Evolutionary conservation across 306 rosid genomes (phyloP).

Genomic region (Pachyrhizus erosus): DNA sequence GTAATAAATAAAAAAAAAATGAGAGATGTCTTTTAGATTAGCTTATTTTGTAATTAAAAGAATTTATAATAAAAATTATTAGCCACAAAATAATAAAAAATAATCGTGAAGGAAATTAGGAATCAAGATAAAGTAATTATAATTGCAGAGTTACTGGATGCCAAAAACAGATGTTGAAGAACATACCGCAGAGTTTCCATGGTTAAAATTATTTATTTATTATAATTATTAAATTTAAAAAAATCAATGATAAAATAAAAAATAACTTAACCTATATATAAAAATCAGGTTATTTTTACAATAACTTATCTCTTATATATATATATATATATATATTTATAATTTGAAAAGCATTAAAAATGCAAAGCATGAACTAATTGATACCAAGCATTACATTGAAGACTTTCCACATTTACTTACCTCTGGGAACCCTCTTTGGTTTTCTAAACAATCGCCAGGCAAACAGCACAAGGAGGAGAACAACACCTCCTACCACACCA

Average conservation of each 20-base stretch:
- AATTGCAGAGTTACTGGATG: background rate
- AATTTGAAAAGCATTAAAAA: background rate
- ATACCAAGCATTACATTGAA: background rate
- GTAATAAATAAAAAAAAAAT: background rate
- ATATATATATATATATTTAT: too few species aligned
- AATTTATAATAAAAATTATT: background rate
- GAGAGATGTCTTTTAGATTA: background rate
- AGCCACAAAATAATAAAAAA: too few species aligned
- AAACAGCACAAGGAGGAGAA: conserved; percentile 47
- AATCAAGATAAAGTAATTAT: background rate
- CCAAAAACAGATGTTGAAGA: background rate
- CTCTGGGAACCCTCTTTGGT: conserved; percentile 52
- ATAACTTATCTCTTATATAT: too few species aligned
- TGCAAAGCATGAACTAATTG: background rate
- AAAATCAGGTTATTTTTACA: too few species aligned
- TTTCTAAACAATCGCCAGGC: conserved; percentile 40
- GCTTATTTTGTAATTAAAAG: background rate
- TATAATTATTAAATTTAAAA: too few species aligned
- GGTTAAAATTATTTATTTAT: too few species aligned
- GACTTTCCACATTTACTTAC: conserved; percentile 24
- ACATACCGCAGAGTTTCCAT: too few species aligned
- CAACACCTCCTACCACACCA: conserved; percentile 58
- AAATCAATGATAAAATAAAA: too few species aligned
- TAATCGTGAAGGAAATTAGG: background rate
- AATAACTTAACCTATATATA: too few species aligned